Percentiles rank a stretch among this genome's conserved stretches.
phyloP scores from a whole-genome alignment of 2,329 filamentous ascomycete genomes.

The Phialocephala sp. region DNA sequence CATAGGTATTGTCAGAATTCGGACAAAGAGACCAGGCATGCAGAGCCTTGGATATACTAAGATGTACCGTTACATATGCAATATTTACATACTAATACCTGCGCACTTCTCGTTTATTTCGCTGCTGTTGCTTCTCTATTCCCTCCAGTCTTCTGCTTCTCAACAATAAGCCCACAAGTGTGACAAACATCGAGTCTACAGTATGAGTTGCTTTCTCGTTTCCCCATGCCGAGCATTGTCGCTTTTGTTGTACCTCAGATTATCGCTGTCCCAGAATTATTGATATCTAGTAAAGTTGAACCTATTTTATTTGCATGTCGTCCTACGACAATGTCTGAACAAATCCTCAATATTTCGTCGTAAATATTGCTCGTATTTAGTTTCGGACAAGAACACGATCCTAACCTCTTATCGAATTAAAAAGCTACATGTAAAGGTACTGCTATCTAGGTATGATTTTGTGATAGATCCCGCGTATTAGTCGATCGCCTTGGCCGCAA shows the following conservation, averaged over 20 bases:
- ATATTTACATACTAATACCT: not conserved
- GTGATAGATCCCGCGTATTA: too few species aligned
- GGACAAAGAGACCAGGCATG: not conserved
- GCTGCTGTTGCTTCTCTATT: not conserved
- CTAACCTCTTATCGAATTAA: too few species aligned
- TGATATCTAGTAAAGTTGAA: not conserved
- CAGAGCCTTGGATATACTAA: slow-evolving; percentile 5
- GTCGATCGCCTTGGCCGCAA: too few species aligned
- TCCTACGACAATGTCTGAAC: too few species aligned
- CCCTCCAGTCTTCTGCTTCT: not conserved
- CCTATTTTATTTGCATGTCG: too few species aligned
- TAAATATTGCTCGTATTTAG: too few species aligned
- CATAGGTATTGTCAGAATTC: not conserved
- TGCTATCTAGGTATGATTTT: too few species aligned
- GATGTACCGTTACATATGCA: not conserved
- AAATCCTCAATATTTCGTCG: too few species aligned
- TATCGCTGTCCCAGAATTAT: not conserved
- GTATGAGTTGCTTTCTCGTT: not conserved
- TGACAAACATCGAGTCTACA: not conserved
- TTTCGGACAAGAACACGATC: too few species aligned
- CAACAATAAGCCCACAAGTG: not conserved
- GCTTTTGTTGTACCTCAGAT: not conserved
- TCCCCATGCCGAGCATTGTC: not conserved
- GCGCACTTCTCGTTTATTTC: not conserved
- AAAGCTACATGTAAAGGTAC: too few species aligned